phyloP scores from a whole-genome alignment of 2,329 filamentous ascomycete genomes.

The Penicillium sp. region DNA sequence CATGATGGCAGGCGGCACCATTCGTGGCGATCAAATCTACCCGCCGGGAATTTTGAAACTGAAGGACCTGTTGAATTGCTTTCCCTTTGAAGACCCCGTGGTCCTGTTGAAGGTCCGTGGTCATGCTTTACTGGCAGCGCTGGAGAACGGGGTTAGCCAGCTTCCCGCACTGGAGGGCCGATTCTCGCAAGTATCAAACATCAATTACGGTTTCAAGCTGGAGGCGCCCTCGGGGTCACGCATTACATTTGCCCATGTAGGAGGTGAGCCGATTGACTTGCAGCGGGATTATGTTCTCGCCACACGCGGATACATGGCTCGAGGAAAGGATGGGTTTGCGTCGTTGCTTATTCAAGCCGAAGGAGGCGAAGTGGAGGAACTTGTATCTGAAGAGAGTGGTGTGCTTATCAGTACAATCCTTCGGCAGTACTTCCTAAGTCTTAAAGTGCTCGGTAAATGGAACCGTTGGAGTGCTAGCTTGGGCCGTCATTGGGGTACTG shows the following conservation, averaged over 20 bases:
- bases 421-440: slow-evolving; percentile 84
- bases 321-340: slow-evolving; percentile 80
- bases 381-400: slow-evolving; percentile 82
- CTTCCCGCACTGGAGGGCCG: slow-evolving; percentile 81
- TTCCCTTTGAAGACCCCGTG: slow-evolving; percentile 87
- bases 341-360: slow-evolving; percentile 71
- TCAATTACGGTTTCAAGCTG: slow-evolving; percentile 69
- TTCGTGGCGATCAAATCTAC: slow-evolving; percentile 84
- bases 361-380: slow-evolving; percentile 70
- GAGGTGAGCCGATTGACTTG: slow-evolving; percentile 58
- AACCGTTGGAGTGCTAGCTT: slow-evolving; percentile 63
- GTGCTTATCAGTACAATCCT: slow-evolving; percentile 82
- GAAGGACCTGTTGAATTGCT: slow-evolving; percentile 82
- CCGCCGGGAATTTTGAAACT: slow-evolving; percentile 72
- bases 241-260: slow-evolving; percentile 60
- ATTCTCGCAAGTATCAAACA: slow-evolving; percentile 84
- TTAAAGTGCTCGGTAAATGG: slow-evolving; percentile 79
- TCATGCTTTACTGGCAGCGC: slow-evolving; percentile 67
- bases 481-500: slow-evolving; percentile 60
- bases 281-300: slow-evolving; percentile 66
- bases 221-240: slow-evolving; percentile 58
- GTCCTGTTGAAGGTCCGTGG: slow-evolving; percentile 72
- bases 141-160: slow-evolving; percentile 77
- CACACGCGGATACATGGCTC: slow-evolving; percentile 83
- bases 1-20: slow-evolving; percentile 80